A percentile compares a stretch with the other conserved stretches of the same genome.
These are phyloP conservation scores for Huntiella omanensis DNA, from an alignment of 2,329 filamentous ascomycete species.

Conservation along the genomic window DNA sequence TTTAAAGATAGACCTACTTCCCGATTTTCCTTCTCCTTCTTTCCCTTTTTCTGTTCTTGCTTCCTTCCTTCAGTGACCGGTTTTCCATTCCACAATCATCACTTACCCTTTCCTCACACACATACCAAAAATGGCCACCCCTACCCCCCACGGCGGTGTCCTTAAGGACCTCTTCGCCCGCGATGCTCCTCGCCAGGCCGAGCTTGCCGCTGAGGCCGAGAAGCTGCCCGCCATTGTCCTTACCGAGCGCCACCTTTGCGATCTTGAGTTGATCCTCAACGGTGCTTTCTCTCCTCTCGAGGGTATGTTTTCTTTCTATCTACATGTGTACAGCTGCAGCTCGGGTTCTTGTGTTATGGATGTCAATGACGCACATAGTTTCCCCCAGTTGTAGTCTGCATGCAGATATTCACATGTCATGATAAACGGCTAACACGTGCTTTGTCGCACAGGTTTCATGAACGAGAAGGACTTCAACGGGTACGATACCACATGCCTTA, in stretches of 20 bases:
- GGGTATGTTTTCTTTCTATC: conserved; percentile 37
- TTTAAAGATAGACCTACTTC: neutral
- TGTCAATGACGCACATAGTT: neutral
- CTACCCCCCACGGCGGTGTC: conserved; percentile 64
- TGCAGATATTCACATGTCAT: neutral
- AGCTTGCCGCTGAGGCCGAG: conserved; percentile 74
- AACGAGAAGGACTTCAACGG: conserved; percentile 92
- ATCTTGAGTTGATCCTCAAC: conserved; percentile 92
- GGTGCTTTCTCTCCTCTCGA: conserved; percentile 95
- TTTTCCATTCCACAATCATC: neutral
- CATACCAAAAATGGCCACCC: conserved; percentile 37
- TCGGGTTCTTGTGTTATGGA: no score
- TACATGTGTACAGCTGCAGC: no score
- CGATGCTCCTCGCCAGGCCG: conserved; percentile 63
- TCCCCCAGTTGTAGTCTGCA: no score
- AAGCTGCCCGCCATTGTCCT: conserved; percentile 67
- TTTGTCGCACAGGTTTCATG: conserved; percentile 57
- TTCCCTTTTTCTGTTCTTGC: conserved; percentile 11
- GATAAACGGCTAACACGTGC: neutral
- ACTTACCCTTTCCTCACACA: neutral
- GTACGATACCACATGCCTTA: conserved; percentile 27
- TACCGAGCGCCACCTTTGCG: conserved; percentile 87
- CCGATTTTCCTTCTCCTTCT: neutral
- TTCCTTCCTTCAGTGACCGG: conserved; percentile 9
- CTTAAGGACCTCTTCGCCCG: conserved; percentile 95